A percentile compares a stretch with the other conserved stretches of the same genome.
Evolutionary conservation across 108 stramenopile genomes (phyloP).

Genomic region (Phaeodactylum tricornutum): DNA sequence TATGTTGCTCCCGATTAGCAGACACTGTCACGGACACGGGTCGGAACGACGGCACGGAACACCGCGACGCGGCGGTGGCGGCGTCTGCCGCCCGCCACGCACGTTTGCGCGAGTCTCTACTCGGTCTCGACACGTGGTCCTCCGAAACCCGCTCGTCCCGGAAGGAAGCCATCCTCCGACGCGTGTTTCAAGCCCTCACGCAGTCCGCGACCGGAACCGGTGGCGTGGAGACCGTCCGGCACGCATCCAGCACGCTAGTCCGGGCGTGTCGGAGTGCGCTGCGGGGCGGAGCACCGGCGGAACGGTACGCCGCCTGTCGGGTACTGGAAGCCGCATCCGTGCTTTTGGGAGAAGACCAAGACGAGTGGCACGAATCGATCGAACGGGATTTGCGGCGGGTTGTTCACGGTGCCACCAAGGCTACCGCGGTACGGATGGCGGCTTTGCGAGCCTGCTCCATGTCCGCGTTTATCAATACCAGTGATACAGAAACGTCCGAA

Average conservation of each 20-base stretch:
- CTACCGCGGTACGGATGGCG: slow-evolving; percentile 51
- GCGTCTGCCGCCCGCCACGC: slow-evolving; percentile 18
- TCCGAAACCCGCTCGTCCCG: slow-evolving; percentile 52
- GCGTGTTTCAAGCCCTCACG: slow-evolving; percentile 51
- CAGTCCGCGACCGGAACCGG: slow-evolving; percentile 43
- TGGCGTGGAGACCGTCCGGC: slow-evolving; percentile 20
- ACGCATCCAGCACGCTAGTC: slow-evolving; percentile 1
- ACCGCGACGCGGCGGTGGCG: slow-evolving; percentile 2
- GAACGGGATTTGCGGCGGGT: slow-evolving; percentile 32
- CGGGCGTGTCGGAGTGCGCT: slow-evolving; percentile 24
- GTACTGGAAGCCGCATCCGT: slow-evolving; percentile 61
- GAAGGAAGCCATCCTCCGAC: slow-evolving; percentile 39
- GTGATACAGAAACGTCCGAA: slow-evolving; percentile 35
- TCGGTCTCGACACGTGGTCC: slow-evolving; percentile 20
- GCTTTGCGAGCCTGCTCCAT: slow-evolving; percentile 65
- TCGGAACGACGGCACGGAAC: background rate
- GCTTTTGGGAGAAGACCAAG: slow-evolving; percentile 43
- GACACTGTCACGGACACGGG: slow-evolving; percentile 1
- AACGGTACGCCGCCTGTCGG: slow-evolving; percentile 84
- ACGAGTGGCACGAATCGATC: slow-evolving; percentile 40
- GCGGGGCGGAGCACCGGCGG: slow-evolving; percentile 37
- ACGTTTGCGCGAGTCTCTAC: slow-evolving; percentile 15
- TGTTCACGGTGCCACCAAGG: slow-evolving; percentile 46
- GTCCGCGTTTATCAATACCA: slow-evolving; percentile 48
- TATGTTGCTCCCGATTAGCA: too few species aligned